phyloP scores from a whole-genome alignment of 192 early-diverging fungal species.

The Gigaspora rosea region DNA sequence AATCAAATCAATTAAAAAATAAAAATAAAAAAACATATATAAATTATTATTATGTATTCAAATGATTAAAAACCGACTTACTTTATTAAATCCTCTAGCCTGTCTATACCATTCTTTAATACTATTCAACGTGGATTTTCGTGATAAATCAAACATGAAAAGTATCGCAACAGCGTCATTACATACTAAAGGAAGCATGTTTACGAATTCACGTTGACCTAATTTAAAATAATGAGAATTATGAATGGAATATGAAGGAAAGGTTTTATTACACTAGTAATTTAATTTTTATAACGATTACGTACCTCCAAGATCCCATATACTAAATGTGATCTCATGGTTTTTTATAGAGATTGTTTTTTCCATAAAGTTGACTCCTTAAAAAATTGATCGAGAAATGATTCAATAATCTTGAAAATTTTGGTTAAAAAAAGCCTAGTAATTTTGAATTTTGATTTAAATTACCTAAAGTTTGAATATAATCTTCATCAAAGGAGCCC shows the following conservation, averaged over 20 bases:
- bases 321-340: constrained; percentile 93
- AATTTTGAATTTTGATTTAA: not conserved
- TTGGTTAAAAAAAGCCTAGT: not conserved
- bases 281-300: not conserved
- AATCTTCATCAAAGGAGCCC: constrained; percentile 91
- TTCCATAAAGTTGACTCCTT: constrained; percentile 96
- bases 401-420: not conserved
- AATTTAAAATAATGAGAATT: not conserved
- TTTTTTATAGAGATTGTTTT: constrained; percentile 90
- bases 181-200: constrained; percentile 96
- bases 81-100: constrained; percentile 93
- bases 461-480: constrained; percentile 91
- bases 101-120: constrained; percentile 98
- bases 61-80: constrained; percentile 30
- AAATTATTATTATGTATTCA: too few species aligned
- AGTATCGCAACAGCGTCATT: constrained; percentile 94
- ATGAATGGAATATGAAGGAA: not conserved
- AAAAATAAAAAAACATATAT: too few species aligned
- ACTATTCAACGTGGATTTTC: constrained; percentile 88
- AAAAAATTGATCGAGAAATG: not conserved
- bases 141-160: constrained; percentile 95
- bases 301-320: constrained; percentile 95
- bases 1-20: not conserved
- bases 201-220: constrained; percentile 96
- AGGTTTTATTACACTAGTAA: too few species aligned